Base-by-base conservation (phyloP, 306 rosid genomes). In the Dalbergia cochinchinensis region DNA sequence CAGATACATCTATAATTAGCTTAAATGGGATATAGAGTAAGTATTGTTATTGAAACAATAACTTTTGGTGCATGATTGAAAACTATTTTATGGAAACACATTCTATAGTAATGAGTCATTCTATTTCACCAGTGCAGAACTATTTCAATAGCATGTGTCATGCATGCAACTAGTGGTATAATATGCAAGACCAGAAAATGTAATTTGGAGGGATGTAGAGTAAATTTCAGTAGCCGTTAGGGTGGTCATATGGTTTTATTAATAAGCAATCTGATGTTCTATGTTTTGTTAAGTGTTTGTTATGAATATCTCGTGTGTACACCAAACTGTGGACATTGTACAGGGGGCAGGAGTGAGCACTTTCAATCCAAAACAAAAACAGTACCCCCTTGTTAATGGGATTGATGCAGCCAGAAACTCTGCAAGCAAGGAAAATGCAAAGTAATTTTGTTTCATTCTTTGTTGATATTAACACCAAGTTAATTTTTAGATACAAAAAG, bases 261-360 rank as follows among this genome's bases (percentile, higher is more conserved):
- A 35, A 41, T 6, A 66, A 33, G 22, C 11, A 18, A 14, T 33
- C 26, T 42, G 4, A 66, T 48, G 15, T 53, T 39, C 26, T 51
- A n/a, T 60, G 44, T 16, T 60, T 68, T 59, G 45, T 68, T 44
- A n/a, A 26, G 53, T 11, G 68, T 18, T 18, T 70, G 22, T 50
- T 73, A 67, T 71, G 73, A 12, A 35, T 39, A 55, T 60, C 47
- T 13, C 16, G 9, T 41, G 6, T 59, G 35, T 33, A 62, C 31
- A 69, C 18, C 70, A 8, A 59, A 63, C 51, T 44, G 37, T 67
- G 73, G 16, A 18, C 7, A 13, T 33, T 47, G 81, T 80, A 83
- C 84, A 92, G 97, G 99, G 99, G 51, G 14, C 41, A 73, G 97
- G 98, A 71, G 75, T 95, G 47, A 87, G 62, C 86, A 33, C 78